These are phyloP conservation scores for Nelumbo lutea DNA, from an alignment of 164 flowering plant genomes.

Conservation along the genomic window DNA sequence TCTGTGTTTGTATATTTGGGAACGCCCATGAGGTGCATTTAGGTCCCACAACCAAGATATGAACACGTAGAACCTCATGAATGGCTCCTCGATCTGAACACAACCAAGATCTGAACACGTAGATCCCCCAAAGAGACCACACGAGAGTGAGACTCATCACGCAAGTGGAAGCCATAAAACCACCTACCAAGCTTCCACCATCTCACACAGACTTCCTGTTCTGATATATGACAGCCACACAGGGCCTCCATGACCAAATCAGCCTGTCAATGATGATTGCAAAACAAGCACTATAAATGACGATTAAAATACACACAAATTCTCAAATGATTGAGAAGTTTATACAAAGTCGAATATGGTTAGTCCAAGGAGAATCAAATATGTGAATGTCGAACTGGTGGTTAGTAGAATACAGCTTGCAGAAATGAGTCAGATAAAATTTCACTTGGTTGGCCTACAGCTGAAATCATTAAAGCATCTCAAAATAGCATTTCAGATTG, in stretches of 20 bases:
- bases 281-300: no score
- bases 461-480: no score
- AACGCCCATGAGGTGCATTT: conserved; percentile 36
- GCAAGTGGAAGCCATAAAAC: conserved; percentile 65
- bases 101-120: conserved; percentile 61
- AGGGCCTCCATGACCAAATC: conserved; percentile 44
- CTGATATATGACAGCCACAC: conserved; percentile 39
- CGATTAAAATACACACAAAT: no score
- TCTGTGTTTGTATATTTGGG: not conserved
- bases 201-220: conserved; percentile 60
- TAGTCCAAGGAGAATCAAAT: no score
- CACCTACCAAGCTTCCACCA: conserved; percentile 96
- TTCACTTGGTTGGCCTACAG: no score
- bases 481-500: no score
- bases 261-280: conserved; percentile 31
- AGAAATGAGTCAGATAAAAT: no score
- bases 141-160: conserved; percentile 55
- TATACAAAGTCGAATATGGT: no score
- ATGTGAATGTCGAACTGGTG: no score
- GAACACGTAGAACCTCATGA: conserved; percentile 75
- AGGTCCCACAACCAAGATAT: conserved; percentile 44
- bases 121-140: conserved; percentile 53
- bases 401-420: no score
- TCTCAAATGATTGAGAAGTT: no score
- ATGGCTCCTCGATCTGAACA: conserved; percentile 80